phyloP scores from a whole-genome alignment of 2,329 filamentous ascomycete genomes.

The Purpureocillium takamizusanense region DNA sequence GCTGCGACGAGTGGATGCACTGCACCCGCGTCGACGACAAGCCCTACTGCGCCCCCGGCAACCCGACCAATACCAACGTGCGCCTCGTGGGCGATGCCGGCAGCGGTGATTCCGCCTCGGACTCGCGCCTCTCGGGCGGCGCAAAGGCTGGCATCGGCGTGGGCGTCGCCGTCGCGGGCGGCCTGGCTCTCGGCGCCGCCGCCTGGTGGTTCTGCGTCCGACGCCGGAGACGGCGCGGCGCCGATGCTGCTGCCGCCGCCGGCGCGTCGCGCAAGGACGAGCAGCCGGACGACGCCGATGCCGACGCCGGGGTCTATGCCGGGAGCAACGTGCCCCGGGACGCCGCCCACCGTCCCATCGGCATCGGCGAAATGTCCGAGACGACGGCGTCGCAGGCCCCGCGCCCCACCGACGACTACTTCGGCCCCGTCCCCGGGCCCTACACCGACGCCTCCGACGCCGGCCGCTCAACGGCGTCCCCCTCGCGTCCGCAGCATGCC shows the following conservation, averaged over 20 bases:
- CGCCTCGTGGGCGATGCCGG: conserved; percentile 12
- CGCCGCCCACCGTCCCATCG: conserved; percentile 5
- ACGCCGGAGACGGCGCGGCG: conserved; percentile 21
- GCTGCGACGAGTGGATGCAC: conserved; percentile 34
- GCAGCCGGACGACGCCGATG: too few relatives aligned
- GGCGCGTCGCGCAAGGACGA: too few relatives aligned
- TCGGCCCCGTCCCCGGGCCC: conserved; percentile 35
- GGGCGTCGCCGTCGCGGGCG: conserved; percentile 36
- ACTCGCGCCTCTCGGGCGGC: conserved; percentile 30
- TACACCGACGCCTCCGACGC: conserved; percentile 27
- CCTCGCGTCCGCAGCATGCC: background rate
- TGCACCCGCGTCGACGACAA: conserved; percentile 29
- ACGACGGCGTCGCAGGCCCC: conserved; percentile 14
- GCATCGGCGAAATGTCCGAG: conserved; percentile 22
- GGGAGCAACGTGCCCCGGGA: too few relatives aligned
- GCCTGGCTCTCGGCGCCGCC: conserved; percentile 27
- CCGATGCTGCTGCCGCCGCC: too few relatives aligned
- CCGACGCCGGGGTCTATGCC: too few relatives aligned
- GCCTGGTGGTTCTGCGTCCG: conserved; percentile 39
- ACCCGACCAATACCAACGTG: conserved; percentile 10
- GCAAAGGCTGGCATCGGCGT: conserved; percentile 50
- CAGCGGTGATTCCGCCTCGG: conserved; percentile 8
- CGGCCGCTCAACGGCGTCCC: conserved; percentile 10
- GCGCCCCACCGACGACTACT: conserved; percentile 29
- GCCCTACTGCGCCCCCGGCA: conserved; percentile 29